A percentile compares a stretch with the other conserved stretches of the same genome.
Conservation (phyloP, 495 filamentous ascomycete genomes). For the Trichoderma orchidacearum region DNA sequence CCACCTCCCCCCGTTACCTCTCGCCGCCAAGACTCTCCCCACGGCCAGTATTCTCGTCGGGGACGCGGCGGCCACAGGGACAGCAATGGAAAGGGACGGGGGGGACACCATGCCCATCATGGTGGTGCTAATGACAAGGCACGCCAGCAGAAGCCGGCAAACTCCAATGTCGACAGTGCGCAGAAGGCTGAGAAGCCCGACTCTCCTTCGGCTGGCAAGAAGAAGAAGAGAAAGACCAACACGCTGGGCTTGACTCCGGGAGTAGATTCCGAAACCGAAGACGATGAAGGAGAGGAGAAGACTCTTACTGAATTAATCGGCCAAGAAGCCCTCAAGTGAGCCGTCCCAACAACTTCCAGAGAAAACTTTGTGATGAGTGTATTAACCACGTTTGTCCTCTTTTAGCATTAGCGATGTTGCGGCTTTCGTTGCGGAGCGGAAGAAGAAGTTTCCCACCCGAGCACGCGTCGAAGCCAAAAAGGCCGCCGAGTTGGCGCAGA, state of each 20-base stretch:
- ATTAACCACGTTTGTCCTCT: conserved; percentile 10
- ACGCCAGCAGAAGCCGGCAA: conserved; percentile 2
- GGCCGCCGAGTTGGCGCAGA: conserved; percentile 16
- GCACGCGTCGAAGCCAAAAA: conserved; percentile 41
- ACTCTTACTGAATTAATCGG: conserved; percentile 50
- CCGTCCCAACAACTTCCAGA: background rate
- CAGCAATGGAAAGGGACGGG: background rate
- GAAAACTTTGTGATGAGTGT: background rate
- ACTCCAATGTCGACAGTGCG: conserved; percentile 21
- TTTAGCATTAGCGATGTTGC: conserved; percentile 53
- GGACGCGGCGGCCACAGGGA: background rate
- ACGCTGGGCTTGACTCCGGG: conserved; percentile 69
- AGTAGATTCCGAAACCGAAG: conserved; percentile 54
- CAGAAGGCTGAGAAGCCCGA: conserved; percentile 15
- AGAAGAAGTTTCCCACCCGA: conserved; percentile 64
- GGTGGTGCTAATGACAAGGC: background rate
- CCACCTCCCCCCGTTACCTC: background rate
- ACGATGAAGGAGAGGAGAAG: conserved; percentile 61
- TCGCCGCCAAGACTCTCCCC: background rate
- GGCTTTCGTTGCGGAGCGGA: conserved; percentile 70
- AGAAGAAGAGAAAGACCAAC: conserved; percentile 67
- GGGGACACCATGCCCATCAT: background rate
- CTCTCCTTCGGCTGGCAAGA: conserved; percentile 38
- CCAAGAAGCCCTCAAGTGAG: conserved; percentile 31
- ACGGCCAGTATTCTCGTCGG: background rate